Evolutionary conservation across 371 early-diverging fungal species (phyloP), one percentile per base, ranked within the genome.

Genomic region (Mucor indicus): DNA sequence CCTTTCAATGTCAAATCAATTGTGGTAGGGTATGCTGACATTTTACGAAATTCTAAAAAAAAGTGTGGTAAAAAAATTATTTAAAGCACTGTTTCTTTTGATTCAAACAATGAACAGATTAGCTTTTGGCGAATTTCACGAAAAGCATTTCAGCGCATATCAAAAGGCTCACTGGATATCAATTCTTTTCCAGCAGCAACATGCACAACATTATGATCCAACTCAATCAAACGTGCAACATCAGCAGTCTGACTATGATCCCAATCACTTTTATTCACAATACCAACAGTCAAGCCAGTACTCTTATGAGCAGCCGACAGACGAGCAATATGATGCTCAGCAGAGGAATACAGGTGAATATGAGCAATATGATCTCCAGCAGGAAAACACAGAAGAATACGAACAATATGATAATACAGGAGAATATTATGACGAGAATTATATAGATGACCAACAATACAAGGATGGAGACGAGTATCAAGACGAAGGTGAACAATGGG

Each of bases 1-100:
- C 76, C 79, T n/a, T 49, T 65, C 6, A 88, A 68, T 24, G 67
- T 70, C 32, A 65, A 64, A 33, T 60, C 50, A 20, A 65, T 50
- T 33, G 53, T 45, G 1, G 68, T 70, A 15, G 75, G 75, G 48
- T 68, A 75, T 37, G 64, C 38, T 37, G 36, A 30, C 32, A 54
- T 32, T 36, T 21, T 21, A 20, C 27, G 22, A 37, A 49, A 15
- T 8, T 21, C 12, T 2, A 32, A 29, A 44, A 31, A 44, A 44
- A 19, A 38, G 22, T 17, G 19, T 6, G 17, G 22, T 11, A 16
- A 25, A 19, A 3, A 4, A 2, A 20, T n/a, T 17, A 35, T 2
- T 22, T 20, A 19, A 33, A 37, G 20, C 23, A 21, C 22, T n/a
- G 17, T 48, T 29, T 48, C 39, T 21, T 24, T 31, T 38, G 21